Evolutionary conservation across 2,329 filamentous ascomycete species (phyloP), one percentile per base, ranked within the genome.

Genomic region (Arachnomyces sp.): DNA sequence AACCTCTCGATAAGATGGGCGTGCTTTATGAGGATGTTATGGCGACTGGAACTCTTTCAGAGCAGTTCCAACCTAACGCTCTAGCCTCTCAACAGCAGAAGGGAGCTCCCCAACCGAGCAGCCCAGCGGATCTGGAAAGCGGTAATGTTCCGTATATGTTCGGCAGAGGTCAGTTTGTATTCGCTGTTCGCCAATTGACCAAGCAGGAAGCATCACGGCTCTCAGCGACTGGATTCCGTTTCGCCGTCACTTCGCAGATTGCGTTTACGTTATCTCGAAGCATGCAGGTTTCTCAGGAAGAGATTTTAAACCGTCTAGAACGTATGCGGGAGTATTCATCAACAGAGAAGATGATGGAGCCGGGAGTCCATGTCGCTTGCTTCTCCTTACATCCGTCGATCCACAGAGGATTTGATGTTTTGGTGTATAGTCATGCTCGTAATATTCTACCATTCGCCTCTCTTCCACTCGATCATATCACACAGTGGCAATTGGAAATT

Each of bases 111-210:
- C 69, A 74, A 18, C 12, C 18, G 14, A 47, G 43, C 18, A 44
- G 40, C 34, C 41, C 44, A n/a, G 50, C 53, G 8, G 68, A 72
- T 33, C 39, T 66, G 0, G 68, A 73, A 45, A 49, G 59, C 4
- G 64, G 58, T 3, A 44, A 58, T 3, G 42, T 51, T 1, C 55
- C 52, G 21, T 51, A 59, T 1, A 56, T 61, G 25, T 73, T 78
- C 29, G 83, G 83, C 3, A 80, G 79, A 44, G 87, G 88, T 1
- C 86, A 89, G 39, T 72, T 93, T 34, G 77, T 95, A 58, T 88
- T 93, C 52, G 73, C 93, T 7, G 82, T 88, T 4, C 82, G 80
- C 8, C 73, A 73, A 32, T 70, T 84, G 2, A 68, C 63, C 28
- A 68, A 69, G 28, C 66, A 72, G 1, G 84, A 88, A 28, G 71